Base-by-base conservation (phyloP, 768 basidiomycete species). In the Tulasnella sp. region DNA sequence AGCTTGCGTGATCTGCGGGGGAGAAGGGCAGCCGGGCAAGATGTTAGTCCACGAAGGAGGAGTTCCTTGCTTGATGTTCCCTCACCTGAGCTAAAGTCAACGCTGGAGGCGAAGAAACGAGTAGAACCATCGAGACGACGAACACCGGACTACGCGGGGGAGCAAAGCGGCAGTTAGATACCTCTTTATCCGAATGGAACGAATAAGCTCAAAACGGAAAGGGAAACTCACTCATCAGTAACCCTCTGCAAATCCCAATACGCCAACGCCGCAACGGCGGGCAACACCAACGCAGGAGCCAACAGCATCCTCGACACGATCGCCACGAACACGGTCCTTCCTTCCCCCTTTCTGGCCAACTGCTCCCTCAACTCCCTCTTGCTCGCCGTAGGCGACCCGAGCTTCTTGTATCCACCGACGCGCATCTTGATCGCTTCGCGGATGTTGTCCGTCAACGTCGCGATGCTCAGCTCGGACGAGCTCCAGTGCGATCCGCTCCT, bases 221-320 rank as follows among this genome's bases (percentile, higher is more conserved):
- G 27, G 68, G 46, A 1, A 52, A 91, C 92, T 82, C 82, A 95
- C 94, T 95, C 94, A 73, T 90, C 90, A 81, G 93, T 94, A 4
- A 95, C 89, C 34, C 85, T 83, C 42, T 91, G 91, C 83, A 89
- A 84, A 82, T 91, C 88, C 82, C 84, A 91, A 84, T 83, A 88
- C 7, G 93, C 89, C 21, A 91, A 88, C 8, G 91, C 81, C 16
- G 90, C 89, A 83, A 98, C 88, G 10, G 96, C 79, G 0, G 97
- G 98, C 75, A 97, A 87, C 58, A 97, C 85, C 2, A 96, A 62
- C 71, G 92, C 62, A 1, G 97, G 96, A 7, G 94, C 93, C 81
- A 99, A 84, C 39, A 98, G 84, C 97, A 98, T 98, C 82, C 97
- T 87, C 68, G 93, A 89, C 19, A 92, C 56, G n/a, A 98, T 90